Conservation (phyloP, 2,329 filamentous ascomycete genomes). For the Pseudogymnoascus sp. region DNA sequence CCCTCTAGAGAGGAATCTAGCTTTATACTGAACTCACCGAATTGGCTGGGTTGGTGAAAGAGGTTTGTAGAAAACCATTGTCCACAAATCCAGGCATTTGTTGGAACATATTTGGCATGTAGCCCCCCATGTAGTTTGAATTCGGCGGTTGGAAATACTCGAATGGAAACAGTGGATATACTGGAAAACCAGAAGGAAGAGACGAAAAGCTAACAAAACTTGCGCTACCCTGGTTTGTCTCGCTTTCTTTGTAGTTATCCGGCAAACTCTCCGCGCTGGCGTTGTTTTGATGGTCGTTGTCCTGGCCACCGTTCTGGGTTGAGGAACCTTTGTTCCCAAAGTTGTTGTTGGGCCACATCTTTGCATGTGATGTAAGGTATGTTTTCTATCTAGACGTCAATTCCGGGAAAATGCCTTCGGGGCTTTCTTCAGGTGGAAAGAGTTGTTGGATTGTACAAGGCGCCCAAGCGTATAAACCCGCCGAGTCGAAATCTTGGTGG, state of each 20-base stretch:
- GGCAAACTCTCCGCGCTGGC: not conserved
- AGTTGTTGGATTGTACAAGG: no score
- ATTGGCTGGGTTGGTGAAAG: not conserved
- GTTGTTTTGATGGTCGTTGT: not conserved
- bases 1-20: not conserved
- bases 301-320: conserved; percentile 17
- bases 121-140: not conserved
- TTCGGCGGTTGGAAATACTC: not conserved
- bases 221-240: not conserved
- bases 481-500: not conserved
- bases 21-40: not conserved
- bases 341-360: conserved; percentile 25
- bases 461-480: not conserved
- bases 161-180: not conserved
- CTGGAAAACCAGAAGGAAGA: not conserved
- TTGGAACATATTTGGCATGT: not conserved
- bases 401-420: not conserved
- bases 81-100: not conserved
- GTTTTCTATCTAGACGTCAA: not conserved
- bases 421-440: not conserved
- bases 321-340: conserved; percentile 23
- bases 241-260: not conserved
- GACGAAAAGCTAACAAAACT: not conserved
- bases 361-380: not conserved
- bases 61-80: not conserved